Conservation (phyloP, 768 basidiomycete species). For the Leccinum aurantiacum region DNA sequence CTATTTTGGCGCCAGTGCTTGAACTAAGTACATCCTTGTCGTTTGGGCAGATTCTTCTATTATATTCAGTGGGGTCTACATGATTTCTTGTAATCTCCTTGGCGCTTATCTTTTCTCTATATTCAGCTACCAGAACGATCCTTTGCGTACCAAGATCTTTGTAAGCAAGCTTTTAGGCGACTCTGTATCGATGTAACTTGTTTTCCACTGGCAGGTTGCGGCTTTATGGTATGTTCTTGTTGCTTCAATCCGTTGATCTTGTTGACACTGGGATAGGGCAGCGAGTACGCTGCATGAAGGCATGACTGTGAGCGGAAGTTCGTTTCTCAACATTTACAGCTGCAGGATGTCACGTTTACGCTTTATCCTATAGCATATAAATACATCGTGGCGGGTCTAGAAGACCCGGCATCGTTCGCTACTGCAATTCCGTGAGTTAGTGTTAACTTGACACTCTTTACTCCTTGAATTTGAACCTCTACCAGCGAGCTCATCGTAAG, state of each 20-base stretch:
- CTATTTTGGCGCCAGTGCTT: background rate
- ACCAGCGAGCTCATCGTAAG: constrained; percentile 10
- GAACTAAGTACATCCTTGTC: background rate
- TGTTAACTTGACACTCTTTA: background rate
- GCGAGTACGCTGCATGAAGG: constrained; percentile 10
- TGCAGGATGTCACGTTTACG: background rate
- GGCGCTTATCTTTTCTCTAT: background rate
- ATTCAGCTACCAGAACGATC: constrained; percentile 7
- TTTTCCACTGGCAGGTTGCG: background rate
- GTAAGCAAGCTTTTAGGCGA: background rate
- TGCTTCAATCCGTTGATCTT: background rate
- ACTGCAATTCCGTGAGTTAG: background rate
- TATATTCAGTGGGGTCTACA: constrained; percentile 3
- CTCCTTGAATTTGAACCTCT: background rate
- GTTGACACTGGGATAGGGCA: background rate
- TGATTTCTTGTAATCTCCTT: background rate
- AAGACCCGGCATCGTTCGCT: background rate
- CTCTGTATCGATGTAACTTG: background rate
- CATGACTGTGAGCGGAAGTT: constrained; percentile 5
- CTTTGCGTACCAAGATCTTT: constrained; percentile 2
- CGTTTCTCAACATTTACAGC: background rate
- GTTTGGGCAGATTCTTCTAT: constrained; percentile 5
- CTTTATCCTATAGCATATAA: constrained; percentile 1
- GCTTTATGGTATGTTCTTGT: constrained; percentile 1
- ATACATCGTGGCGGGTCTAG: background rate